Base-by-base conservation (phyloP, 2,329 filamentous ascomycete genomes). In the Fusarium sp. region DNA sequence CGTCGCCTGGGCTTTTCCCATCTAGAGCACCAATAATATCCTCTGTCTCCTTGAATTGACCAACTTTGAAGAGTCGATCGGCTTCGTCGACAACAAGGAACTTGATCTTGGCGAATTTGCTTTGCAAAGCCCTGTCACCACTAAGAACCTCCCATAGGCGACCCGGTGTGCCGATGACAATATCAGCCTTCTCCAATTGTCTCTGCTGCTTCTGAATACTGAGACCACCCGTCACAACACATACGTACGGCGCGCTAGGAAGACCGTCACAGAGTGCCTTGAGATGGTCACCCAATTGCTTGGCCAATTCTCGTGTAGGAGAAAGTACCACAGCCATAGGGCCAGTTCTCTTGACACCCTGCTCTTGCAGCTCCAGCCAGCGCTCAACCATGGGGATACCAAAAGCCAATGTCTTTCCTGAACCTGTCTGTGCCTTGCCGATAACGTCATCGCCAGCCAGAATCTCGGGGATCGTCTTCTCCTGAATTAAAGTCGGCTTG, bases 171-270 rank as follows among this genome's bases (percentile, higher is more conserved):
- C 92, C 96, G 63, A 99, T 90, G n/a, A 99, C 90, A 56, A 99
- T 93, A 78, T 99, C 95, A 5, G 96, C 96, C 78, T 91, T 91
- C 53, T 91, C 89, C 30, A 99, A 84, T 78, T 96, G 91, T 54
- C 96, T 90, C 79, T 97, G 93, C 80, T 99, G 96, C 83, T 99
- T 99, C 74, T 96, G 92, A n/a, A 98, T 89, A 6, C 96, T 97
- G 38, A 99, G 83, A 45, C 96, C 96, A 76, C 96, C 96, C 0
- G 96, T 99, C 12, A 99, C 88, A 1, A 96, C 94, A 58, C 94
- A 95, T n/a, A 98, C 88, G 63, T 92, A 92, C 0, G 93, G 90
- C 2, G 90, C 86, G 60, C 87, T 87, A 2, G 89, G 78, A 42
- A 92, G 83, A 1, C 88, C 87, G 15, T 85, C 86, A 79, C 92